phyloP scores from a whole-genome alignment of 345 rosid species.

The Hibiscus trionum region DNA sequence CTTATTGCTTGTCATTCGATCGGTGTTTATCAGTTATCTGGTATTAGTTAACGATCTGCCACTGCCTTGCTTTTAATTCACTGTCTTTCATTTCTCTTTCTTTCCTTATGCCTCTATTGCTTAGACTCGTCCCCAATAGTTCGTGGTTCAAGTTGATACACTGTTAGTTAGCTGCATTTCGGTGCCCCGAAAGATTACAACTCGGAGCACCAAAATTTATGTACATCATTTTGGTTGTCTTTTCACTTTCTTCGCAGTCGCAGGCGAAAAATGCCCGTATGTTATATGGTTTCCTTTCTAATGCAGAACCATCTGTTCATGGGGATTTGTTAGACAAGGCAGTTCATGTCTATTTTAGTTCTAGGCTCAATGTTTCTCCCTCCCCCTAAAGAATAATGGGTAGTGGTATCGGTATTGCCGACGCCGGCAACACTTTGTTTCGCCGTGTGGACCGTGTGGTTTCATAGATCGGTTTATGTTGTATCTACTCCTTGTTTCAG shows the following conservation, averaged over 20 bases:
- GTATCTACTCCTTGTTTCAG: slow-evolving; percentile 11
- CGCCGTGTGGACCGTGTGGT: slow-evolving; percentile 11
- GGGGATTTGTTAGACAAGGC: slow-evolving; percentile 8
- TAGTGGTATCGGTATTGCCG: slow-evolving; percentile 9
- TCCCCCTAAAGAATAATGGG: slow-evolving; percentile 10
- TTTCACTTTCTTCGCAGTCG: no score
- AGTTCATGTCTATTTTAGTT: slow-evolving; percentile 6
- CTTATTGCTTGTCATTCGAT: background rate
- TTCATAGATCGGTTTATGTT: slow-evolving; percentile 8
- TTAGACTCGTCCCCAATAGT: background rate
- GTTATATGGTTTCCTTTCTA: background rate
- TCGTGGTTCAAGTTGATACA: background rate
- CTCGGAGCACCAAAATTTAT: no score
- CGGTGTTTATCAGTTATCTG: background rate
- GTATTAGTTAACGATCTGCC: background rate
- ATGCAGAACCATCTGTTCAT: slow-evolving; percentile 19
- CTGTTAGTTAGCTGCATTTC: no score
- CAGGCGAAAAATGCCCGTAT: background rate
- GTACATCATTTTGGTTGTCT: no score
- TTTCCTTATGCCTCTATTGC: background rate
- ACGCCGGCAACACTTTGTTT: background rate
- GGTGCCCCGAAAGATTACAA: no score
- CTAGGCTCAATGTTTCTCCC: slow-evolving; percentile 2
- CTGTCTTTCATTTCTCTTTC: no score
- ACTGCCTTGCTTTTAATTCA: background rate